Evolutionary conservation across 805 yeast species (phyloP).

Genomic region (Saccharomycopsis sp.): DNA sequence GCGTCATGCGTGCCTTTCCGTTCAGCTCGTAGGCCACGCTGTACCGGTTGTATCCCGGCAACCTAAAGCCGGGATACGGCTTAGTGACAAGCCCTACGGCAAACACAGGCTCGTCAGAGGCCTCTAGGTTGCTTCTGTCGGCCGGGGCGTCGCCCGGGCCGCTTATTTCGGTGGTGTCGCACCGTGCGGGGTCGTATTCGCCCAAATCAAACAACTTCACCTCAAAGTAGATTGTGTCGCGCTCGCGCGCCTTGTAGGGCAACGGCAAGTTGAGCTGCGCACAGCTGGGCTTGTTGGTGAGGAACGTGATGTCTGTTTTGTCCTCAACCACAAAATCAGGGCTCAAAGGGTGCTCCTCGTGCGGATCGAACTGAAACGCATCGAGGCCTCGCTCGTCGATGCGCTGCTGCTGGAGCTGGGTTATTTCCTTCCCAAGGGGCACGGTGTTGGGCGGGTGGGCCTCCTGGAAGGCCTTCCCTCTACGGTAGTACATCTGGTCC

Average conservation of each 20-base stretch:
- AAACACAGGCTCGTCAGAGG: constrained; percentile 38
- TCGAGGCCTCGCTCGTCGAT: constrained; percentile 21
- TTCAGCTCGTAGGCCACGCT: constrained; percentile 69
- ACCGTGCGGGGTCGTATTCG: constrained; percentile 22
- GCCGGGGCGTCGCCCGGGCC: constrained; percentile 1
- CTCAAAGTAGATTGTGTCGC: constrained; percentile 62
- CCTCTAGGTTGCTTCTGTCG: constrained; percentile 6
- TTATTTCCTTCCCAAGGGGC: constrained; percentile 13
- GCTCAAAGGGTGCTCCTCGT: constrained; percentile 3
- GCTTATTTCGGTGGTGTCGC: constrained; percentile 1
- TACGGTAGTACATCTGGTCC: constrained; percentile 5
- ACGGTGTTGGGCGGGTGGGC: constrained; percentile 12
- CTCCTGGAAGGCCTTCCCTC: constrained; percentile 7
- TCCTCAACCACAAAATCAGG: constrained; percentile 17
- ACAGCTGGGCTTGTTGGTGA: constrained; percentile 8
- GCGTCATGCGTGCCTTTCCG: constrained; percentile 61
- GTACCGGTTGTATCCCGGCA: constrained; percentile 67
- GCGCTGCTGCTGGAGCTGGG: constrained; percentile 11
- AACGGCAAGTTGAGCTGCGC: constrained; percentile 18
- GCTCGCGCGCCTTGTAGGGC: constrained; percentile 16
- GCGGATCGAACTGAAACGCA: constrained; percentile 19
- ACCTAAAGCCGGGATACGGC: constrained; percentile 68
- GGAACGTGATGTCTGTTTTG: constrained; percentile 19
- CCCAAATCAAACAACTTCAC: constrained; percentile 39
- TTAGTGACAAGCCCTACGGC: constrained; percentile 62